phyloP scores from a whole-genome alignment of 2,329 filamentous ascomycete species.

The Ramichloridium luteum region DNA sequence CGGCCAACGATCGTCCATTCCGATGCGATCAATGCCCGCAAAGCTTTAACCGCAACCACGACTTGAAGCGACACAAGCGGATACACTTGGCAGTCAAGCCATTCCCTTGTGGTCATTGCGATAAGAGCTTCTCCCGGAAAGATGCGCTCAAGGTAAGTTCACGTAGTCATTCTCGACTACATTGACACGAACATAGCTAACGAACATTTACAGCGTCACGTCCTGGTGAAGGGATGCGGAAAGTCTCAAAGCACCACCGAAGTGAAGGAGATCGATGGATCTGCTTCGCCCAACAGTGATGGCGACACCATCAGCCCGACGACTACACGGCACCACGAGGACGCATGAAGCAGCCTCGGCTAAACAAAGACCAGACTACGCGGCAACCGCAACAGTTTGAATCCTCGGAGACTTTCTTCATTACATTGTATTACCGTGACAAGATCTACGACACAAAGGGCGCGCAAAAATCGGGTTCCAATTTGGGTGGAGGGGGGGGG shows the following conservation, averaged over 20 bases:
- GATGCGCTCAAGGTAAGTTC: conserved; percentile 82
- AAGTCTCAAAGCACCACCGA: conserved; percentile 32
- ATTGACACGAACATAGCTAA: conserved; percentile 29
- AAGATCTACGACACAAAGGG: too few species aligned
- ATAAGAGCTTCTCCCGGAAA: conserved; percentile 94
- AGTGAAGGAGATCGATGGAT: conserved; percentile 26
- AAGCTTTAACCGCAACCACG: conserved; percentile 92
- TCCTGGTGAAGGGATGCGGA: conserved; percentile 56
- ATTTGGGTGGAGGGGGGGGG: too few species aligned
- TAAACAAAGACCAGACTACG: too few species aligned
- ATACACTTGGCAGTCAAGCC: conserved; percentile 95
- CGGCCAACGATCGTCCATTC: conserved; percentile 72
- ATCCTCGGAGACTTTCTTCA: too few species aligned
- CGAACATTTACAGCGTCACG: conserved; percentile 43
- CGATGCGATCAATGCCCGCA: conserved; percentile 87
- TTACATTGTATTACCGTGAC: too few species aligned
- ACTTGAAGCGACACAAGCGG: conserved; percentile 87
- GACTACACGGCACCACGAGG: too few species aligned
- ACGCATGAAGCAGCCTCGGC: too few species aligned
- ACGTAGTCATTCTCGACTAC: not conserved
- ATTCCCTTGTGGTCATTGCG: conserved; percentile 80
- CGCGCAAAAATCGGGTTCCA: too few species aligned
- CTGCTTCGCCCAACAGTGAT: conserved; percentile 21
- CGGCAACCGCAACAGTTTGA: too few species aligned
- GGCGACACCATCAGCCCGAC: conserved; percentile 1